phyloP scores from a whole-genome alignment of 495 filamentous ascomycete genomes.

The Clohesyomyces aquaticus region DNA sequence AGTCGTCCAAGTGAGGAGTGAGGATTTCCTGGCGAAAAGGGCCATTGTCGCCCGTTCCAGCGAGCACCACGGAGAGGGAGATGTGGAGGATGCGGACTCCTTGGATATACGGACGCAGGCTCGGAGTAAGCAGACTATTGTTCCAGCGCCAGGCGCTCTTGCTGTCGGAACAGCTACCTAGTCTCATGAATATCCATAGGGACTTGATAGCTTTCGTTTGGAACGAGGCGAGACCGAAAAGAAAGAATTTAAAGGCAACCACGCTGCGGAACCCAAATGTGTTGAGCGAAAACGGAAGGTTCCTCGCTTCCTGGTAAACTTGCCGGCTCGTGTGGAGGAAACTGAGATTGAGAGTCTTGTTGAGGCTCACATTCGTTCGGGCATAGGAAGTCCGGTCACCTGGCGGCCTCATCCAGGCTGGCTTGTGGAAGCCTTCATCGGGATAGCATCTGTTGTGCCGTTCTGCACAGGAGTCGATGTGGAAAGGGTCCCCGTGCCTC shows the following conservation, averaged over 20 bases:
- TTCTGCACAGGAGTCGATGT: constrained; percentile 23
- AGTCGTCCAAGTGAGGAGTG: background rate
- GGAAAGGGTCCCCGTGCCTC: constrained; percentile 22
- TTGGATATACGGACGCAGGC: background rate
- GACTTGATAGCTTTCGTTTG: background rate
- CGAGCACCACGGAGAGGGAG: constrained; percentile 16
- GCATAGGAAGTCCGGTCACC: background rate
- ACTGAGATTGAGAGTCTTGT: constrained; percentile 2
- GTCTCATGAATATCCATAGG: constrained; percentile 11
- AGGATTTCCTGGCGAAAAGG: constrained; percentile 13
- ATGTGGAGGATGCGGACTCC: constrained; percentile 16
- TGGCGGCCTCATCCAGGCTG: constrained; percentile 7
- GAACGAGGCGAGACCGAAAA: background rate
- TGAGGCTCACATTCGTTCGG: background rate
- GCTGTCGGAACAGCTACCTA: background rate
- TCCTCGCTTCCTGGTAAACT: constrained; percentile 18
- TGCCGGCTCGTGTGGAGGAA: constrained; percentile 19
- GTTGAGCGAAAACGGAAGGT: constrained; percentile 10
- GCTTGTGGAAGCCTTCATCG: background rate
- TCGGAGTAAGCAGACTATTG: constrained; percentile 1
- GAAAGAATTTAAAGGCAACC: constrained; percentile 1
- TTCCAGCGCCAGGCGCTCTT: constrained; percentile 1
- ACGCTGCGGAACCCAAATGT: constrained; percentile 10
- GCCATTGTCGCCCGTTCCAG: constrained; percentile 9
- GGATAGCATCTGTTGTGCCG: constrained; percentile 17